Conservation (phyloP, 2,329 filamentous ascomycete species). For the Knufia petricola region DNA sequence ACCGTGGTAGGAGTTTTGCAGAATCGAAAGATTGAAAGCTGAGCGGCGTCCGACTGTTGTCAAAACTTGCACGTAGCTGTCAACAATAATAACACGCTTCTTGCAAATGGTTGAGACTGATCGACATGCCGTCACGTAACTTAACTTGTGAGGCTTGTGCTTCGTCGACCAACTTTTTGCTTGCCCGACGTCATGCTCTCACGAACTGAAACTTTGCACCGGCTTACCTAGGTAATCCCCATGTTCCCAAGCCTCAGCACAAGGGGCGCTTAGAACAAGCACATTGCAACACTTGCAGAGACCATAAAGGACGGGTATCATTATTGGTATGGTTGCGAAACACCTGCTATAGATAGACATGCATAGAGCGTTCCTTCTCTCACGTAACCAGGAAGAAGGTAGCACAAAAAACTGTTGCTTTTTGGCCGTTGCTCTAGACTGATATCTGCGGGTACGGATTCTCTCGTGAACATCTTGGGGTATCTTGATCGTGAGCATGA, state of each 20-base stretch:
- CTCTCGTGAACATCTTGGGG: constrained; percentile 9
- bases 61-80: neutral
- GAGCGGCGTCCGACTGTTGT: too few species aligned
- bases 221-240: neutral
- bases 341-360: neutral
- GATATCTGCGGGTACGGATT: constrained; percentile 2
- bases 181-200: neutral
- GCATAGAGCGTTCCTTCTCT: neutral
- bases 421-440: constrained; percentile 1
- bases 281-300: too few species aligned
- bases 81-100: neutral
- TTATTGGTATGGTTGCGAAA: neutral
- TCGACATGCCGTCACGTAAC: neutral
- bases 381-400: neutral
- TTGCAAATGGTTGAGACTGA: neutral
- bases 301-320: neutral
- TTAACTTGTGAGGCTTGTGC: neutral
- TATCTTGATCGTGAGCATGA: constrained; percentile 17
- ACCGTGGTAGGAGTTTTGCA: too few species aligned
- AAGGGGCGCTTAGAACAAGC: too few species aligned
- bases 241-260: too few species aligned
- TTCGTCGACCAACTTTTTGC: neutral
- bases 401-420: neutral
- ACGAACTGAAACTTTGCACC: neutral
- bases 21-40: too few species aligned